Evolutionary conservation across 768 basidiomycete species (phyloP).

Genomic region (Amyloporia xantha): DNA sequence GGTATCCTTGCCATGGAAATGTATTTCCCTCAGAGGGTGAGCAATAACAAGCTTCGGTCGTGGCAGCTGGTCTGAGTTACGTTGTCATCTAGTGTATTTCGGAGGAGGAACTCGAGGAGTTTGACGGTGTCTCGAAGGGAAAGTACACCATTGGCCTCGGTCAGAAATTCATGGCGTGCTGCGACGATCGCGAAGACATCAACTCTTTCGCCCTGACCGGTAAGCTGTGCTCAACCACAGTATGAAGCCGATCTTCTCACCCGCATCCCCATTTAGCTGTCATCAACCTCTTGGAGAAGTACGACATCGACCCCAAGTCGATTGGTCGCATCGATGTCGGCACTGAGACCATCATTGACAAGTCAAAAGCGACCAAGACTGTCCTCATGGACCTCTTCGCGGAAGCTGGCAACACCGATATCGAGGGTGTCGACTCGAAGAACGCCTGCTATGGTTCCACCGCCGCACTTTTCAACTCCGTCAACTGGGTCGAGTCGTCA

Average conservation of each 20-base stretch:
- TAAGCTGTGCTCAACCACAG: conserved; percentile 23
- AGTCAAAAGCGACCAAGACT: conserved; percentile 98
- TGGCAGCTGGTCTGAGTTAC: conserved; percentile 4
- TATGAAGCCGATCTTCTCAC: not conserved
- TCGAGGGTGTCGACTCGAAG: conserved; percentile 98
- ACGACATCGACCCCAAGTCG: conserved; percentile 90
- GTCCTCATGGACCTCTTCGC: conserved; percentile 98
- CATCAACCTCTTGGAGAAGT: conserved; percentile 84
- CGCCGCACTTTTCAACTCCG: conserved; percentile 95
- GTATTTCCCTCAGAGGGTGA: conserved; percentile 88
- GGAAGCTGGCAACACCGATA: conserved; percentile 87
- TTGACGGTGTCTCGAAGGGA: conserved; percentile 89
- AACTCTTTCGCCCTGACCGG: conserved; percentile 96
- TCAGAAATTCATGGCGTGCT: conserved; percentile 97
- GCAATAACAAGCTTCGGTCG: too few species aligned
- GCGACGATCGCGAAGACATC: conserved; percentile 98
- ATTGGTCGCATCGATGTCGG: conserved; percentile 98
- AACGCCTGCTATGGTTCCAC: conserved; percentile 99
- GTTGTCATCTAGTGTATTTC: conserved; percentile 95
- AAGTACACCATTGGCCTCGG: conserved; percentile 99
- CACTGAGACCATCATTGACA: conserved; percentile 99
- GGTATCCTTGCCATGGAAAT: conserved; percentile 91
- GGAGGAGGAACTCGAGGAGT: conserved; percentile 88
- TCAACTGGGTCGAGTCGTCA: conserved; percentile 96
- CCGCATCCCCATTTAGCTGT: conserved; percentile 50